Base-by-base conservation (phyloP, 768 basidiomycete species). In the Boletellus ananas region DNA sequence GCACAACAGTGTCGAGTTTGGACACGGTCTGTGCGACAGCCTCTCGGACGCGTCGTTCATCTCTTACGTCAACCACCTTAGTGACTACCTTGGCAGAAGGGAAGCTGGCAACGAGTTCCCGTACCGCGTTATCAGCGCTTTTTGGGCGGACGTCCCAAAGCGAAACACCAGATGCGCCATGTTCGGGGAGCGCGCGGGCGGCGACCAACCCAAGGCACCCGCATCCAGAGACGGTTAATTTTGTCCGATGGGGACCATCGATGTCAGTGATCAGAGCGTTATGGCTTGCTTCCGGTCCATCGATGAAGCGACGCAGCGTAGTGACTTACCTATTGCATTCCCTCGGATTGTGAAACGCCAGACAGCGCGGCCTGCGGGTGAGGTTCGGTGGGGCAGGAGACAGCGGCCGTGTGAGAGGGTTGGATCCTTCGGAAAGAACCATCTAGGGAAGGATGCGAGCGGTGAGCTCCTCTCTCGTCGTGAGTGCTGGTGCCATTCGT, bases 131-230 rank as follows among this genome's bases (percentile, higher is more conserved):
- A 35, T 55, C 39, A 11, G 55, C 34, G 35, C 16, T 34, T 14
- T 54, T 41, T 9, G 56, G 45, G 25, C 53, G 36, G 18, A 67
- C 23, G 18, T 69, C 65, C 51, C 66, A 63, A 31, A 69, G 49
- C 16, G 62, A 59, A 37, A 67, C 33, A 2, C 56, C 56, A 9
- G 52, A 62, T n/a, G 66, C 65, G 12, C 74, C 75, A 38, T 77
- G 76, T 47, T 76, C 76, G 8, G 77, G 67, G 12, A 77, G 61
- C 5, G 70, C 71, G n/a, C 69, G 70, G 6, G 64, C 67, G 12
- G 65, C 65, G 50, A 64, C 69, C 11, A 75, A 44, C 6, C 69
- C 74, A 11, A 75, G 65, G 45, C 61, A 55, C 1, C 75, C 74
- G 25, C 73, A 71, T 20, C 77, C 76, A 41, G 20, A 34, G 29